phyloP scores from a whole-genome alignment of 75 land plant species.

The Sequoiadendron giganteum region DNA sequence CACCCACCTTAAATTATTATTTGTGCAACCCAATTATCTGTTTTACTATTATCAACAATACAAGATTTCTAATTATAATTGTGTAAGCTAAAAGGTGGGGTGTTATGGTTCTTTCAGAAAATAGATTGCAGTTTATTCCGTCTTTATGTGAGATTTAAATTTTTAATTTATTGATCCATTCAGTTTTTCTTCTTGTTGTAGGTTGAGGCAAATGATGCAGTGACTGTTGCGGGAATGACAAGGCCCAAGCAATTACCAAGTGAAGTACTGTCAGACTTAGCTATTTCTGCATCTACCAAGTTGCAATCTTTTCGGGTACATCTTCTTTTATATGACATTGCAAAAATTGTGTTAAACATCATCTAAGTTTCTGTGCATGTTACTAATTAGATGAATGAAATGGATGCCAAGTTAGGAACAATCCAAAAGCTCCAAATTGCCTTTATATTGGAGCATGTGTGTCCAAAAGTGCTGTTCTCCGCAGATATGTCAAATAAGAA shows the following conservation, averaged over 20 bases:
- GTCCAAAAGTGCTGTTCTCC: not conserved
- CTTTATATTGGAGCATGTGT: not conserved
- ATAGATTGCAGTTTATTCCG: not conserved
- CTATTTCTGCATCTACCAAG: constrained; percentile 83
- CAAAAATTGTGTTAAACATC: not conserved
- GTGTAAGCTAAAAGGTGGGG: not conserved
- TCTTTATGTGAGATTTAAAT: not conserved
- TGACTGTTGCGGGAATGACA: constrained; percentile 85
- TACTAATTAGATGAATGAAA: not conserved
- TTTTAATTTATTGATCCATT: constrained; percentile 1
- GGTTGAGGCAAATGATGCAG: constrained; percentile 97
- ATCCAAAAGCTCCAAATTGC: not conserved
- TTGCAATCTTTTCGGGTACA: constrained; percentile 76
- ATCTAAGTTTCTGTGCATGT: not conserved
- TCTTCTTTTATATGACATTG: not conserved
- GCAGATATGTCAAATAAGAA: not conserved
- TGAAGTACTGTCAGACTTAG: constrained; percentile 75
- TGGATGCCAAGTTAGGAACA: not conserved
- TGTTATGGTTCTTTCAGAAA: not conserved
- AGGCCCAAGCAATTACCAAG: constrained; percentile 85
- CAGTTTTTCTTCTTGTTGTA: constrained; percentile 19
- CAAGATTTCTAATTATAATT: not conserved
- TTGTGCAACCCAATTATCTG: not conserved
- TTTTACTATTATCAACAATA: not conserved
- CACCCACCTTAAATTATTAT: not conserved